phyloP scores from a whole-genome alignment of 768 basidiomycete species.

The Tylopilus felleus region DNA sequence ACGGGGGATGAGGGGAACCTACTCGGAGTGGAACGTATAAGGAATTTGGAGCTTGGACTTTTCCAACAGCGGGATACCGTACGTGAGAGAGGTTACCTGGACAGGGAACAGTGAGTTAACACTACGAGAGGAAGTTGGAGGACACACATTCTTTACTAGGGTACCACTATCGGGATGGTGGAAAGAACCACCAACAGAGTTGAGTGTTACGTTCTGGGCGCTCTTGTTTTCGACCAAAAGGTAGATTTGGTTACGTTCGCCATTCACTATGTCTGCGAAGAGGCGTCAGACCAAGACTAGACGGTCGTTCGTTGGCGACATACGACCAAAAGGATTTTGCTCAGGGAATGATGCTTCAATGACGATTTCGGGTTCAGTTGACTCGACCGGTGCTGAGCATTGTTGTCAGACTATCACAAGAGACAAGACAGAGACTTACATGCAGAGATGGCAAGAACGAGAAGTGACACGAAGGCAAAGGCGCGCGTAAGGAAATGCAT shows the following conservation, averaged over 20 bases:
- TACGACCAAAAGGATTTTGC: conserved; percentile 73
- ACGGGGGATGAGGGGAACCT: conserved; percentile 28
- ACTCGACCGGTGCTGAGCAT: conserved; percentile 27
- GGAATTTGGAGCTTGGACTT: conserved; percentile 63
- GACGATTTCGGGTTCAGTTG: conserved; percentile 51
- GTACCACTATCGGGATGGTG: conserved; percentile 58
- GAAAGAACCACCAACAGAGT: conserved; percentile 64
- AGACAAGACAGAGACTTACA: conserved; percentile 16
- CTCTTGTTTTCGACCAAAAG: conserved; percentile 75
- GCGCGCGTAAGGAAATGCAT: conserved; percentile 37
- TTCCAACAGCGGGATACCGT: conserved; percentile 49
- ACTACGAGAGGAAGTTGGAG: neutral
- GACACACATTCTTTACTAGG: conserved; percentile 71
- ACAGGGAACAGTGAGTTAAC: neutral
- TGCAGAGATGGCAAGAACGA: conserved; percentile 30
- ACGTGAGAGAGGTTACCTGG: conserved; percentile 59
- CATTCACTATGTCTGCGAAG: conserved; percentile 73
- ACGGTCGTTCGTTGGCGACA: conserved; percentile 27
- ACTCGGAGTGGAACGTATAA: conserved; percentile 82
- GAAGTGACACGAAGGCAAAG: conserved; percentile 27
- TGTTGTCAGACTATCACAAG: conserved; percentile 3
- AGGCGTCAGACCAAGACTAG: conserved; percentile 13
- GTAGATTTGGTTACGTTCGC: conserved; percentile 67
- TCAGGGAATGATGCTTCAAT: conserved; percentile 61
- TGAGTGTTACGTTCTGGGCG: conserved; percentile 64